Percentiles rank a stretch among this genome's conserved stretches.
phyloP scores from a whole-genome alignment of 2,329 filamentous ascomycete species.

The Emergomyces orientalis region DNA sequence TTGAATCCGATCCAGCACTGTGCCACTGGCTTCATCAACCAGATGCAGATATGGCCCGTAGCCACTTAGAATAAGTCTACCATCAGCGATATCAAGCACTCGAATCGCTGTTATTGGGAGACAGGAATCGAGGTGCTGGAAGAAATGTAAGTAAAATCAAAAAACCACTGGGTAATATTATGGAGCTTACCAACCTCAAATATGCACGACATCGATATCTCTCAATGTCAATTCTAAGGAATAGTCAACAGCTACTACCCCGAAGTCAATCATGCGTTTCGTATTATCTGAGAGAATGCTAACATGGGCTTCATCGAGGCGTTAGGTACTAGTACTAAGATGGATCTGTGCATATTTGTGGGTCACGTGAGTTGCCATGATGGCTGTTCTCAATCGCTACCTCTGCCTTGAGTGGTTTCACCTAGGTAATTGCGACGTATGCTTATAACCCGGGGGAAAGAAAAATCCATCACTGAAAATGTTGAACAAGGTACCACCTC shows the following conservation, averaged over 20 bases:
- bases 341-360: too few species aligned
- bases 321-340: too few species aligned
- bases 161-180: neutral
- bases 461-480: too few species aligned
- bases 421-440: too few species aligned
- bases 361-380: too few species aligned
- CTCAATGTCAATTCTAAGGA: neutral
- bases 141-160: conserved; percentile 5
- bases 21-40: conserved; percentile 26
- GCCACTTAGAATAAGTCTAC: conserved; percentile 29
- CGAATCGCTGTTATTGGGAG: conserved; percentile 36
- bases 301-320: too few species aligned
- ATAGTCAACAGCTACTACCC: neutral
- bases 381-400: too few species aligned
- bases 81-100: conserved; percentile 22
- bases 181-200: conserved; percentile 13
- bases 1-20: conserved; percentile 23
- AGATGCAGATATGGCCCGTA: conserved; percentile 31
- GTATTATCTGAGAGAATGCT: neutral
- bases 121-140: conserved; percentile 34
- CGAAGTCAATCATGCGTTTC: neutral
- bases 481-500: too few species aligned
- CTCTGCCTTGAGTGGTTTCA: too few species aligned
- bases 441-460: too few species aligned
- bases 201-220: conserved; percentile 15